Conservation (phyloP, 1,139 yeast genomes). For the Kurtzmaniella quercitrusa region DNA sequence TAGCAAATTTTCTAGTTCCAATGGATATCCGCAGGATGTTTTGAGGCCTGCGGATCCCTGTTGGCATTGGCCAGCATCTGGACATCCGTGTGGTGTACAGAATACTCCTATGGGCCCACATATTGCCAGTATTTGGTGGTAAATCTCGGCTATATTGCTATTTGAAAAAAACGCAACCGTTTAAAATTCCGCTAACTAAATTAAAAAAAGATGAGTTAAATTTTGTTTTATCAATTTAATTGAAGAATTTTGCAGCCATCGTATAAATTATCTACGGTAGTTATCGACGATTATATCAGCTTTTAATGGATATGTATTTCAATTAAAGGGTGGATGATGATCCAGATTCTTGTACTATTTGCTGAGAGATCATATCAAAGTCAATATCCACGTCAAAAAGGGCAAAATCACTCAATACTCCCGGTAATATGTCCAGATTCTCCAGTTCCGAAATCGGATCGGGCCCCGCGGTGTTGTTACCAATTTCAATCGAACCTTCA, state of each 20-base stretch:
- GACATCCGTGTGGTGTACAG: background rate
- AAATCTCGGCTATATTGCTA: background rate
- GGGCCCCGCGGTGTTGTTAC: no score
- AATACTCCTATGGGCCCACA: background rate
- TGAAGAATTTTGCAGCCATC: background rate
- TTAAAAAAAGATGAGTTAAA: no score
- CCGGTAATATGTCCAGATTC: slow-evolving; percentile 3
- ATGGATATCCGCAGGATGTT: background rate
- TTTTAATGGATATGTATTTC: no score
- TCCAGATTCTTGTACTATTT: background rate
- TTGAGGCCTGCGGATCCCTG: background rate
- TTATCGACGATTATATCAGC: no score
- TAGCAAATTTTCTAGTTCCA: background rate
- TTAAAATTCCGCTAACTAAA: no score
- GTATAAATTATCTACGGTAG: background rate
- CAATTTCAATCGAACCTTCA: background rate
- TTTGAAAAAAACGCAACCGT: background rate
- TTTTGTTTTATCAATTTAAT: background rate
- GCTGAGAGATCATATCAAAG: slow-evolving; percentile 4
- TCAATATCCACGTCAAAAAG: slow-evolving; percentile 6
- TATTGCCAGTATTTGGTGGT: background rate
- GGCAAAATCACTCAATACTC: slow-evolving; percentile 5
- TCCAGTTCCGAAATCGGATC: background rate
- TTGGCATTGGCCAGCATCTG: background rate
- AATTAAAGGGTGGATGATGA: background rate